Percentiles rank a stretch among this genome's conserved stretches.
Evolutionary conservation across 1,139 yeast genomes (phyloP).

Genomic region (Geotrichum europaeum): DNA sequence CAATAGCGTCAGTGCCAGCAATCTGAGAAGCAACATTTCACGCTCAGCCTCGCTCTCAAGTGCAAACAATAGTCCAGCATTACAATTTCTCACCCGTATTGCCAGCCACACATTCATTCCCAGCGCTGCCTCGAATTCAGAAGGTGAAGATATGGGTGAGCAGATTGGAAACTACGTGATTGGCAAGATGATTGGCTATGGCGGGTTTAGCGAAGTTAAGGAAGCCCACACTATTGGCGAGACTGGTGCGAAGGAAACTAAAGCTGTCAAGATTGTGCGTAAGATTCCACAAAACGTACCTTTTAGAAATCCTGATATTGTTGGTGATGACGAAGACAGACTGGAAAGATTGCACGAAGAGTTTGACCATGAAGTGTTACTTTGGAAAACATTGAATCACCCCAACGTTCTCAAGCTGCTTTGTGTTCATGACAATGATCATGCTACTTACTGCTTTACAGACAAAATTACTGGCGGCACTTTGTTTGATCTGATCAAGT

Average conservation of each 20-base stretch:
- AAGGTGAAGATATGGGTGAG: slow-evolving; percentile 45
- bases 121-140: slow-evolving; percentile 12
- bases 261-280: slow-evolving; percentile 75
- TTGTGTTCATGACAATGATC: slow-evolving; percentile 53
- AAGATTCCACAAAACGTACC: slow-evolving; percentile 19
- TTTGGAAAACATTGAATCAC: slow-evolving; percentile 70
- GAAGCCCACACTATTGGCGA: slow-evolving; percentile 48
- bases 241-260: slow-evolving; percentile 39
- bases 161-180: slow-evolving; percentile 39
- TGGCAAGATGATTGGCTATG: slow-evolving; percentile 80
- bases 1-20: slow-evolving; percentile 3
- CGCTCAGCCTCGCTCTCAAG: slow-evolving; percentile 13
- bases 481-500: slow-evolving; percentile 61
- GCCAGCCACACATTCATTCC: slow-evolving; percentile 15
- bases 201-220: slow-evolving; percentile 89
- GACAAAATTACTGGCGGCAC: slow-evolving; percentile 75
- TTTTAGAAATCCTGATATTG: slow-evolving; percentile 8
- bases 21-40: not conserved
- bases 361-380: slow-evolving; percentile 62
- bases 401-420: slow-evolving; percentile 58
- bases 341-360: slow-evolving; percentile 40
- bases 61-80: slow-evolving; percentile 8
- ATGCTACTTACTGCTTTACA: slow-evolving; percentile 67
- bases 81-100: slow-evolving; percentile 10
- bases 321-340: slow-evolving; percentile 6